Evolutionary conservation across 306 rosid species (phyloP), one percentile per base, ranked within the genome.

Genomic region (Cicer pinnatifidum): DNA sequence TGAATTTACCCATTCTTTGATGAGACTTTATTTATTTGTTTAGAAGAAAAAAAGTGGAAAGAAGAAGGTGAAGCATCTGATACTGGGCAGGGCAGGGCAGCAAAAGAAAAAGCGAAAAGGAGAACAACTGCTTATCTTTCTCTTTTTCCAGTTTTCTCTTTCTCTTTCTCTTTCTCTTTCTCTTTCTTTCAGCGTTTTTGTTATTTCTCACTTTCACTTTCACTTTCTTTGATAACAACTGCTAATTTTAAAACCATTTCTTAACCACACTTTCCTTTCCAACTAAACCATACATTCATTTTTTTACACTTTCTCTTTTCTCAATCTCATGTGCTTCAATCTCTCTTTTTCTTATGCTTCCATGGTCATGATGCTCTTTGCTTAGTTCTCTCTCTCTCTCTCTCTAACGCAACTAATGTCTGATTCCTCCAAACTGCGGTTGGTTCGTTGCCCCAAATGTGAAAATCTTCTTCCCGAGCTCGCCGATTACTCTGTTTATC

Each of bases 371-470:
- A 28, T 28, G 35, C 35, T 28, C 5, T 28, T 28, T 28, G 35
- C 35, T 28, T 28, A 28, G 35, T 45, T 65, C 51, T 37, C 39
- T 12, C 11, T 20, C 23, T 20, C 39, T 65, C 51, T 37, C 39
- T 38, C 23, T 61, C 7, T 62, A 37, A 6, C 46, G 0, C 63
- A 66, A 44, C 5, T 80, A 40, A 94, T 94, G 99, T 75, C 83
- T 82, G 96, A 87, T 61, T 75, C 88, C 1, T 74, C 81, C 7
- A 90, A 85, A 71, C 56, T 91, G 65, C 84, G 96, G 17, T 54
- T 94, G 80, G 99, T 94, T 69, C 83, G 93, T 71, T 94, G 99
- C 81, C 97, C 99, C 12, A 89, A 88, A 81, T 94, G 99, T 73
- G 96, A 88, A 83, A 94, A 94, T 85, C 90, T 94, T 62, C 97